Base-by-base conservation (phyloP, 176 grass and related monocot species). In the sorghum (Sorghum bicolor) region DNA sequence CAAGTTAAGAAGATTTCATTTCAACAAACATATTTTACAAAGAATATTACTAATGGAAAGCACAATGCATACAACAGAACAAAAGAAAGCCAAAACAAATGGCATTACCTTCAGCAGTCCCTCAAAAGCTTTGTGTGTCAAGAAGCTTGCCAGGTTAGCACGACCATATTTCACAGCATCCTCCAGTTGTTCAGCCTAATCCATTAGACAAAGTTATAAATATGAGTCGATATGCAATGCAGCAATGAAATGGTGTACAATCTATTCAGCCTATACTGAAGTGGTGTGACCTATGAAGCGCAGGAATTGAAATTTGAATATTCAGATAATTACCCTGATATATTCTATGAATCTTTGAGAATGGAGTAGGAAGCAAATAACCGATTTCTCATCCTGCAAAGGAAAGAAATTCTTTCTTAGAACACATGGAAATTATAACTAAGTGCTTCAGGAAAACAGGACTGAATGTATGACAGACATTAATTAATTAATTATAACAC, bases 341-440 rank as follows among this genome's bases (percentile, higher is more conserved):
- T 95, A 89, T 78, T 98, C 96, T 47, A 98, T 93, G 78, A 98
- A 98, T 66, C 85, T 91, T 84, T 98, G 96, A 80, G 93, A 98
- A 88, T 93, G 92, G 57, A 98, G 96, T 78, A 98, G 79, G 86
- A 98, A 95, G 86, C 96, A 98, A 88, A 98, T 83, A 86, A 89
- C 82, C 8, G 96, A 98, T 31, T 80, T 89, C 50, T 95, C 89
- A 78, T 98, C 96, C 96, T 98, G 93, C 80, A 78, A 83, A 74
- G 17, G 64, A 89, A 76, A 60, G 24, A 22, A 39, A 29, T 70
- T 39, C 50, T 61, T 67, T 85, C 81, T 86, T 47, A 88, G 70
- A 75, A 71, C 14, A 43, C 32, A 84, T 9, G 50, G 53, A 15
- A 1, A 58, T 34, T 38, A 40, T 25, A 84, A 85, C 13, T 11